Percentiles rank a stretch among this genome's conserved stretches.
Evolutionary conservation across 1,284 basidiomycete species (phyloP).

Genomic region (Trametes sp.): DNA sequence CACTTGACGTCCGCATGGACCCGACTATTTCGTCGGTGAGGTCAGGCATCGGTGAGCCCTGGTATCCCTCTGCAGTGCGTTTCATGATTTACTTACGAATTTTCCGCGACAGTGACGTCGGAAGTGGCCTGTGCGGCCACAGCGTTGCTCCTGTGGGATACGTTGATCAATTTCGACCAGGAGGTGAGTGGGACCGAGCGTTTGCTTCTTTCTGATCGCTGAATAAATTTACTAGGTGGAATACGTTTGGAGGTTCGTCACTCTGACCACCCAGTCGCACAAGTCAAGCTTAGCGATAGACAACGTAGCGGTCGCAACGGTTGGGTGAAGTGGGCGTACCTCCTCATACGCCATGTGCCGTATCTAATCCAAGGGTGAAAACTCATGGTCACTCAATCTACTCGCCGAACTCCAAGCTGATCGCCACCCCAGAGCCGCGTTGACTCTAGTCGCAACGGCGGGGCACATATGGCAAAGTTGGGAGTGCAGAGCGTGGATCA

Average conservation of each 20-base stretch:
- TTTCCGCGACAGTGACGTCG: conserved; percentile 11
- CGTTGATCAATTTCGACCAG: conserved; percentile 17
- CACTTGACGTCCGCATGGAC: too few relatives aligned
- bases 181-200: conserved; percentile 7
- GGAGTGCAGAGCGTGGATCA: conserved; percentile 26
- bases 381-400: not conserved
- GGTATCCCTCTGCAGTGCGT: not conserved
- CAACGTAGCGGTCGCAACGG: conserved; percentile 14
- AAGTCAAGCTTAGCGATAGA: not conserved
- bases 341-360: conserved; percentile 25
- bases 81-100: not conserved
- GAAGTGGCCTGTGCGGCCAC: conserved; percentile 20
- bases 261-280: not conserved
- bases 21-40: too few relatives aligned
- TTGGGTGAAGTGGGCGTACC: conserved; percentile 24
- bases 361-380: conserved; percentile 27
- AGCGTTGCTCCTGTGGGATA: conserved; percentile 23
- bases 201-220: too few relatives aligned
- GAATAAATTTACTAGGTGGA: too few relatives aligned
- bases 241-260: conserved; percentile 25
- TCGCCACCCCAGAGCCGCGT: not conserved
- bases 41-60: not conserved
- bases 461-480: conserved; percentile 7
- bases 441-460: conserved; percentile 2
- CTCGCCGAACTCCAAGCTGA: not conserved